Conservation (phyloP, 2,329 filamentous ascomycete genomes). For the Blastomyces silverae region DNA sequence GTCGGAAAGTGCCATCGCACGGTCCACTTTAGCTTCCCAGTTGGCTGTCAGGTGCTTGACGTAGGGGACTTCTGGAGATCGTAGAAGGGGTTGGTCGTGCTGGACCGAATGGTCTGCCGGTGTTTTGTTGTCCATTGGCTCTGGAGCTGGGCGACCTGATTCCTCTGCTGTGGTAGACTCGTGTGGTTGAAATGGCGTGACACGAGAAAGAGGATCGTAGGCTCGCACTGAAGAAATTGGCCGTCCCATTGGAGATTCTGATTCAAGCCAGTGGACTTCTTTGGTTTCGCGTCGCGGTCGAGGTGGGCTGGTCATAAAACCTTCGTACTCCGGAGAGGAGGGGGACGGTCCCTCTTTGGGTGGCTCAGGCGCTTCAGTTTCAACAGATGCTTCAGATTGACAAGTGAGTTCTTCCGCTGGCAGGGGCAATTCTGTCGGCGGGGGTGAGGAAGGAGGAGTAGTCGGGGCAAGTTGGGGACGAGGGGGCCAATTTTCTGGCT, state of each 20-base stretch:
- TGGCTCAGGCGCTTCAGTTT: background rate
- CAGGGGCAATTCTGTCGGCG: background rate
- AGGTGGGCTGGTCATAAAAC: background rate
- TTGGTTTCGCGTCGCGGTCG: slow-evolving; percentile 4
- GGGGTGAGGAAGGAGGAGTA: background rate
- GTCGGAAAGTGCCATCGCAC: slow-evolving; percentile 27
- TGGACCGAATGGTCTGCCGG: background rate
- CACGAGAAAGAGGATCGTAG: slow-evolving; percentile 18
- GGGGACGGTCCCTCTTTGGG: background rate
- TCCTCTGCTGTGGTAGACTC: slow-evolving; percentile 4
- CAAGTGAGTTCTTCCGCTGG: background rate
- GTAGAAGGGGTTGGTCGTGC: slow-evolving; percentile 7
- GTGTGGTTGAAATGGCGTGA: slow-evolving; percentile 6
- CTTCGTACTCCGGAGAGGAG: slow-evolving; percentile 1
- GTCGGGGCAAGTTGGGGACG: background rate
- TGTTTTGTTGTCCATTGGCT: slow-evolving; percentile 10
- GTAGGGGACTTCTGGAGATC: slow-evolving; percentile 27
- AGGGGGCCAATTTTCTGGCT: background rate
- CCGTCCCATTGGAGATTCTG: slow-evolving; percentile 17
- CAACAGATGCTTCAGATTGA: background rate
- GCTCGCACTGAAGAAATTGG: slow-evolving; percentile 18
- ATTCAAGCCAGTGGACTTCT: slow-evolving; percentile 15
- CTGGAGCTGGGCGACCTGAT: slow-evolving; percentile 13
- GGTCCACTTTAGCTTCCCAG: slow-evolving; percentile 34
- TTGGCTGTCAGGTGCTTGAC: slow-evolving; percentile 32